These are phyloP conservation scores for Lignosus rhinocerotis DNA, from an alignment of 1,284 basidiomycete genomes.

Conservation along the genomic window DNA sequence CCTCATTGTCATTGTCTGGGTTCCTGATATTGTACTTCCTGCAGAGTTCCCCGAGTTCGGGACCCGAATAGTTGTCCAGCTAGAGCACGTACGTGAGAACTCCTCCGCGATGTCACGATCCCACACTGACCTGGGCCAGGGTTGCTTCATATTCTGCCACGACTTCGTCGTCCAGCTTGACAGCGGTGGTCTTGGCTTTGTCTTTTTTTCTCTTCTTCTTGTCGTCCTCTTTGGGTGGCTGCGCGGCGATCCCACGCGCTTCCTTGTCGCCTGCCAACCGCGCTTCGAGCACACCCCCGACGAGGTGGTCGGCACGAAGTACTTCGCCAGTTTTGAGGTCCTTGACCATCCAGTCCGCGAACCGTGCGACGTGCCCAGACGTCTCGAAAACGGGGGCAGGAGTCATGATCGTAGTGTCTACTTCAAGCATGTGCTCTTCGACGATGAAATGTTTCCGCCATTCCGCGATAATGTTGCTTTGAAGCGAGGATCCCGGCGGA, in stretches of 20 bases:
- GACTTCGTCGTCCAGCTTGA: constrained; percentile 77
- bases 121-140: constrained; percentile 75
- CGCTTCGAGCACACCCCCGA: constrained; percentile 91
- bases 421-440: constrained; percentile 98
- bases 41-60: constrained; percentile 88
- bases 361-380: constrained; percentile 97
- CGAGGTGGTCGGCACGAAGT: constrained; percentile 95
- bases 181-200: constrained; percentile 74
- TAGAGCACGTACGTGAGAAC: constrained; percentile 35
- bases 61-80: constrained; percentile 95
- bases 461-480: constrained; percentile 95
- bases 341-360: constrained; percentile 99
- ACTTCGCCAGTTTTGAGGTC: constrained; percentile 95
- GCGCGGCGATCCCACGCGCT: constrained; percentile 75
- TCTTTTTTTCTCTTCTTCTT: constrained; percentile 82
- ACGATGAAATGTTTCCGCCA: constrained; percentile 99
- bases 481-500: constrained; percentile 91
- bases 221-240: constrained; percentile 53
- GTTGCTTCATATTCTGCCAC: constrained; percentile 81
- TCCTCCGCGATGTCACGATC: constrained; percentile 2
- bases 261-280: constrained; percentile 90
- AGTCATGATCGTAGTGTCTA: constrained; percentile 98
- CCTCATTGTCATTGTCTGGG: constrained; percentile 91
- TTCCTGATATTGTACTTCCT: constrained; percentile 83
- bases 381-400: constrained; percentile 95